These are phyloP conservation scores for Phoenix dactylifera DNA, from an alignment of 176 grass and related monocot species.

Conservation along the genomic window DNA sequence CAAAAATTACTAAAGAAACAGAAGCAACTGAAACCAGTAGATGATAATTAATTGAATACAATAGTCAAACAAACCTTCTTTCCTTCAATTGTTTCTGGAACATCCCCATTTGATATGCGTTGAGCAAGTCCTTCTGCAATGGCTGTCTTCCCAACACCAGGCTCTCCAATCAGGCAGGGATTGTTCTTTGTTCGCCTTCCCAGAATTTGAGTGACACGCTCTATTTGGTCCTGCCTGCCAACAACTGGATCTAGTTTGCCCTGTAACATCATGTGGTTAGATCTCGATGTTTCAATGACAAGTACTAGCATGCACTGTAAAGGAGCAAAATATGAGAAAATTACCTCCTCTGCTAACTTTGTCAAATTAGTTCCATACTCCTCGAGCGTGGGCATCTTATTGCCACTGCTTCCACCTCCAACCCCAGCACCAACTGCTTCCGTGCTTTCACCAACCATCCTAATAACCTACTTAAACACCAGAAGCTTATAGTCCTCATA, in stretches of 20 bases:
- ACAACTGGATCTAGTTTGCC: slow-evolving; percentile 95
- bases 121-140: slow-evolving; percentile 95
- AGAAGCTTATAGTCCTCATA: slow-evolving; percentile 2
- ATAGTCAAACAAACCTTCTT: slow-evolving; percentile 58
- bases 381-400: slow-evolving; percentile 98
- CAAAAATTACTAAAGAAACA: too few species aligned
- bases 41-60: slow-evolving; percentile 1
- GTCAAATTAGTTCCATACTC: slow-evolving; percentile 99
- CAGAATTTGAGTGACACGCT: slow-evolving; percentile 95
- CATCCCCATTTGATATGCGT: slow-evolving; percentile 76
- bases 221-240: slow-evolving; percentile 78
- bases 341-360: slow-evolving; percentile 94
- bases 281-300: too few species aligned
- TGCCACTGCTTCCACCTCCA: slow-evolving; percentile 80
- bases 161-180: slow-evolving; percentile 90
- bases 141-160: slow-evolving; percentile 95
- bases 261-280: slow-evolving; percentile 13
- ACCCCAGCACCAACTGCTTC: slow-evolving; percentile 90
- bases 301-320: not conserved
- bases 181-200: slow-evolving; percentile 96
- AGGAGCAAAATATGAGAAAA: not conserved
- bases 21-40: too few species aligned
- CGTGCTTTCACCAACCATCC: slow-evolving; percentile 96
- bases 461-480: slow-evolving; percentile 58
- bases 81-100: slow-evolving; percentile 99